Percentiles rank a stretch among this genome's conserved stretches.
phyloP scores from a whole-genome alignment of 2,329 filamentous ascomycete species.

The Lecanicillium sp. region DNA sequence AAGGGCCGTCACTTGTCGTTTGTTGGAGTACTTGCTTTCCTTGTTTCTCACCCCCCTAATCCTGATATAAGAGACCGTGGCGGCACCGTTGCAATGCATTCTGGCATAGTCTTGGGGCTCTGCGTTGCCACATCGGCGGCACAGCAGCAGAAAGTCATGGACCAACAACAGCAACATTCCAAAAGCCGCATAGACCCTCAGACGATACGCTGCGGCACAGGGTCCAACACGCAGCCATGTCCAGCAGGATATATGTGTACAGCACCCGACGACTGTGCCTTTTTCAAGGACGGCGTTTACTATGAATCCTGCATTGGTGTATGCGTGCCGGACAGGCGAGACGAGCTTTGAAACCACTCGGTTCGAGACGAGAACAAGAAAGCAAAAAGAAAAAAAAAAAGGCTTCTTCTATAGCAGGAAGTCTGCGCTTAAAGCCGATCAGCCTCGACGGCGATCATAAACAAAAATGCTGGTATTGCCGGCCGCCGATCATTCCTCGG shows the following conservation, averaged over 20 bases:
- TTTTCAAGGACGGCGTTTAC: constrained; percentile 5
- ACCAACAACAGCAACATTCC: too few species aligned
- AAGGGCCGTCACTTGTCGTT: too few species aligned
- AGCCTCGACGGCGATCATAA: too few species aligned
- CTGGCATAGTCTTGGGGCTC: too few species aligned
- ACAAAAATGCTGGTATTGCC: not conserved
- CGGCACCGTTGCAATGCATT: too few species aligned
- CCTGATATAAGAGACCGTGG: too few species aligned
- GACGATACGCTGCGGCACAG: constrained; percentile 8
- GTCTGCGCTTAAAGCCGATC: not conserved
- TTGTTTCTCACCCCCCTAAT: too few species aligned
- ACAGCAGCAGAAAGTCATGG: too few species aligned
- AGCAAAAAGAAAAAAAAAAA: not conserved
- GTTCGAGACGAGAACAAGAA: not conserved
- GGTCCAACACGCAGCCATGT: constrained; percentile 6
- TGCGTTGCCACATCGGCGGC: too few species aligned
- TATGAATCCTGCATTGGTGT: constrained; percentile 8
- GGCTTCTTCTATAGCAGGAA: not conserved
- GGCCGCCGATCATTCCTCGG: constrained; percentile 5
- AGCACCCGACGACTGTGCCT: constrained; percentile 5
- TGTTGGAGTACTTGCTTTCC: too few species aligned
- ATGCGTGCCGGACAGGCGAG: constrained; percentile 4
- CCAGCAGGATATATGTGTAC: constrained; percentile 6
- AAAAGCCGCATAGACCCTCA: not conserved
- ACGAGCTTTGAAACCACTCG: not conserved